phyloP scores from a whole-genome alignment of 2,329 filamentous ascomycete species.

The Cytospora mali region DNA sequence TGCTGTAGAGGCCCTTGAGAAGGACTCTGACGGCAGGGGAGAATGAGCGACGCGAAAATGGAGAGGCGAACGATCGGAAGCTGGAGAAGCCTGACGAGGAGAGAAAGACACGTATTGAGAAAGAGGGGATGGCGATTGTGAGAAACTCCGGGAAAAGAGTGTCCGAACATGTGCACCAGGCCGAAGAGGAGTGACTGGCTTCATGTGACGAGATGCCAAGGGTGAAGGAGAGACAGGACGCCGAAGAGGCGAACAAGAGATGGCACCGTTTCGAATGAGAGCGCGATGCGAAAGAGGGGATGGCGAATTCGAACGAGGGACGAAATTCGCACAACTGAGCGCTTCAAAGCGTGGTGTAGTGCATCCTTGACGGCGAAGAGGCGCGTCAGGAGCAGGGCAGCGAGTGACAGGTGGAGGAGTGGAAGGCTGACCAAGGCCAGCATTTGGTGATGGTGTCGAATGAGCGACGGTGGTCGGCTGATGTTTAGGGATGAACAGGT shows the following conservation, averaged over 20 bases:
- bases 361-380: conserved; percentile 8
- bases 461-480: background rate
- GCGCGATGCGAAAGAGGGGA: background rate
- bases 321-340: background rate
- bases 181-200: background rate
- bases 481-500: background rate
- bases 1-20: background rate
- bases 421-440: background rate
- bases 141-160: background rate
- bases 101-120: background rate
- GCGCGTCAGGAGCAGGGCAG: conserved; percentile 7
- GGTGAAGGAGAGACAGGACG: background rate
- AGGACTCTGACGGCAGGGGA: background rate
- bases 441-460: background rate
- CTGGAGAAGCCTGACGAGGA: background rate
- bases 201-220: background rate
- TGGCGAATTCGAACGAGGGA: background rate
- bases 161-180: background rate
- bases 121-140: background rate
- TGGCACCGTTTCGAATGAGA: background rate
- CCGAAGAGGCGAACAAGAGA: background rate
- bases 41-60: background rate
- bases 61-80: background rate
- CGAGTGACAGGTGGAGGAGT: background rate
- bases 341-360: conserved; percentile 9